phyloP scores from a whole-genome alignment of 176 grass and related monocot species.

The Rhynchospora tenuis region DNA sequence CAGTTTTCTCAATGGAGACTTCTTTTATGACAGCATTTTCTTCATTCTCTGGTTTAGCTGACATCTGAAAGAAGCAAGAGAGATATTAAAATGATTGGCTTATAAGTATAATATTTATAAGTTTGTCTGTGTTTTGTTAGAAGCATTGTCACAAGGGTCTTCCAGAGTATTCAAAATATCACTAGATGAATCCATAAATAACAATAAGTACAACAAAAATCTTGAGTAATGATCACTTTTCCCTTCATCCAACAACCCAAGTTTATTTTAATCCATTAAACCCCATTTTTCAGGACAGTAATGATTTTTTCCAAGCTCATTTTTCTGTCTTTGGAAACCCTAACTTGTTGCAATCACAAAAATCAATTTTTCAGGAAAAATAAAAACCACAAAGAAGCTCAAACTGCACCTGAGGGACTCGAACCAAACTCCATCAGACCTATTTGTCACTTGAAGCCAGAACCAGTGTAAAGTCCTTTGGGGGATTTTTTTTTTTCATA shows the following conservation, averaged over 20 bases:
- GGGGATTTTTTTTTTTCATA: not conserved
- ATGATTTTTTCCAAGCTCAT: not conserved
- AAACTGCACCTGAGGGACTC: not conserved
- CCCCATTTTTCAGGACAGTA: not conserved
- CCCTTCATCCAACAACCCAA: not conserved
- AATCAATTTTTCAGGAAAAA: not conserved
- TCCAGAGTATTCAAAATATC: too few species aligned
- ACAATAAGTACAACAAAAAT: not conserved
- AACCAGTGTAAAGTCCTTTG: not conserved
- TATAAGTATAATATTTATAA: not conserved
- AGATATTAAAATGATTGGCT: not conserved
- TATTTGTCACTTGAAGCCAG: not conserved
- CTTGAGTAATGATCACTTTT: not conserved
- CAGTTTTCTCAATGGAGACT: not conserved
- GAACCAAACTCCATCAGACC: not conserved
- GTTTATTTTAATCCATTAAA: not conserved
- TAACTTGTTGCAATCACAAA: not conserved
- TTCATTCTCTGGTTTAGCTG: constrained; percentile 6
- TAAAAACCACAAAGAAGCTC: not conserved
- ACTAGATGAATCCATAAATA: not conserved
- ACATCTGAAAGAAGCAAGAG: constrained; percentile 10
- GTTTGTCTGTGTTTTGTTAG: not conserved
- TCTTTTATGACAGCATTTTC: constrained; percentile 1
- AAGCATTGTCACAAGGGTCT: not conserved
- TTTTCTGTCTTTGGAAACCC: not conserved